Base-by-base conservation (phyloP, 768 basidiomycete species). In the Suillus ampliporus region DNA sequence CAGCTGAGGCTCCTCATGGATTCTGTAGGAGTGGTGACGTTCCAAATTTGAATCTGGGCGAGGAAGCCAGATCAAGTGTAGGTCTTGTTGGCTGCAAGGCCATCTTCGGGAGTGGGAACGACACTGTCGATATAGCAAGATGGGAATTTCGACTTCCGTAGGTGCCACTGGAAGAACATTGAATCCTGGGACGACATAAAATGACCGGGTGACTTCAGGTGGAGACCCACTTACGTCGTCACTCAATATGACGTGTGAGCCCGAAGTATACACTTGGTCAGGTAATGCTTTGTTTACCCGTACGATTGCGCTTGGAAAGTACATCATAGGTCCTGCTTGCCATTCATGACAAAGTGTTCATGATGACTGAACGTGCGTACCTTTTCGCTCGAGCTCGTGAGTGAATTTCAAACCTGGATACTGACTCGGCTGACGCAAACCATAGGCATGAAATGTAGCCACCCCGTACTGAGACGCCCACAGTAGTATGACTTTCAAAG, bases 81-180 rank as follows among this genome's bases (percentile, higher is more conserved):
- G 52, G 58, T 63, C 41, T 69, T 68, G 53, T 62, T 64, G 13
- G 56, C 63, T 2, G 58, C 61, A 17, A 47, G 40, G 9, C 64
- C 61, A 9, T 68, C 56, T 44, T 61, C 58, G 1, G 52, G 14
- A 2, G 61, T 43, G 23, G 69, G 68, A 11, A 69, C 69, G 61
- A 63, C 58, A 8, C 47, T 64, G 14, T 61, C 59, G 35, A 69
- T 61, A 23, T 69, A 69, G 57, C 69, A 69, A 15, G 46, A 62
- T 3, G 65, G 54, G 50, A 61, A 66, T 37, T n/a, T 65, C 34
- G 67, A 64, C 17, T 58, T 61, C 15, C 28, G 21, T 26, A 58
- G 50, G n/a, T 59, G 48, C 69, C 69, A 69, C n/a, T 64, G 68
- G 51, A 69, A 69, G 57, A 69, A 64, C 69, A 69, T 69, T 5